A percentile compares a stretch with the other conserved stretches of the same genome.
Conservation (phyloP, 345 rosid species). For the Ceriops zippeliana region DNA sequence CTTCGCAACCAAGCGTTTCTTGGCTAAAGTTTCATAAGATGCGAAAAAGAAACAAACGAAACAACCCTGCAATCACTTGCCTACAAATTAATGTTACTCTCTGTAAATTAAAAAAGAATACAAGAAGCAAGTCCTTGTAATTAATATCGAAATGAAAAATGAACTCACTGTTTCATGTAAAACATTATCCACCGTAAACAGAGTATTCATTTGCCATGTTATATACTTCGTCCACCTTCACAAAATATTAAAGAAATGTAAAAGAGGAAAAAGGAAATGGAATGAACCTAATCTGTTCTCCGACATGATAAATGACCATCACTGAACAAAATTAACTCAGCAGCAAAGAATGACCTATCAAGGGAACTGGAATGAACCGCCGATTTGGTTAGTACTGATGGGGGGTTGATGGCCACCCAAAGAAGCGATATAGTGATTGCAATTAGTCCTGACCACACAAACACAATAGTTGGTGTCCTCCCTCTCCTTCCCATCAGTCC, state of each 20-base stretch:
- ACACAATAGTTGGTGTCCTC: conserved; percentile 92
- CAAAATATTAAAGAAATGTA: not conserved
- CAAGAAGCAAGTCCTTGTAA: conserved; percentile 6
- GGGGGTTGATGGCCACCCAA: conserved; percentile 96
- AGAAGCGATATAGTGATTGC: conserved; percentile 94
- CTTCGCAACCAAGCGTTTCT: too few species aligned
- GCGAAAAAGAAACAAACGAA: not conserved
- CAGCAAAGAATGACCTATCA: conserved; percentile 36
- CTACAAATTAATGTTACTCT: not conserved
- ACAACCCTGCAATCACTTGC: not conserved
- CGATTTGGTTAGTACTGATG: conserved; percentile 62
- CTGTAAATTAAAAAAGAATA: conserved; percentile 17
- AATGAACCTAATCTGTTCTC: conserved; percentile 18
- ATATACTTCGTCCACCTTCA: conserved; percentile 1
- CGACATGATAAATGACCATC: conserved; percentile 21
- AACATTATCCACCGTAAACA: conserved; percentile 5
- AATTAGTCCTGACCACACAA: conserved; percentile 92
- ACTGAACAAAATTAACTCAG: conserved; percentile 10
- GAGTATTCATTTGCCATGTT: not conserved
- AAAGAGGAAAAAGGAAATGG: conserved; percentile 12
- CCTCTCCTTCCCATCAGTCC: conserved; percentile 98
- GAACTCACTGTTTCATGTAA: not conserved
- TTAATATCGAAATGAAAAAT: not conserved
- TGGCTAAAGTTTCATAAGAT: too few species aligned
- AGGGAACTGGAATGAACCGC: conserved; percentile 92